A percentile compares a stretch with the other conserved stretches of the same genome.
These are phyloP conservation scores for Solanum chmielewskii DNA, from an alignment of 257 asterid species.

Conservation along the genomic window DNA sequence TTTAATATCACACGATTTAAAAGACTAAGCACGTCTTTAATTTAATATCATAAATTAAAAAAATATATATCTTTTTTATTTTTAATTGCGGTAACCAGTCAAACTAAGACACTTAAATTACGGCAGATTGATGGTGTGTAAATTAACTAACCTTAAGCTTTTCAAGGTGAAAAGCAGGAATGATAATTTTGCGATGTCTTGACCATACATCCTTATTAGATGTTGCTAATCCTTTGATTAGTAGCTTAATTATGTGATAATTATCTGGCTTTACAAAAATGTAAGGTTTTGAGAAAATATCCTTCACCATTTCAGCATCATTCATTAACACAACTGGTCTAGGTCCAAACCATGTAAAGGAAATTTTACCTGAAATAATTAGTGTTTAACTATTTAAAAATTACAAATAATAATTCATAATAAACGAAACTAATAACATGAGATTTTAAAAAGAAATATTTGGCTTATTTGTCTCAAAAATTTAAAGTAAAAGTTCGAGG, in stretches of 20 bases:
- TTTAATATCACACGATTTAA: no score
- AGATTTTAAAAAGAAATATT: no score
- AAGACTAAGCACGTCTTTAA: not conserved
- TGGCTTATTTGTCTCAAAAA: no score
- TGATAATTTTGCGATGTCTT: constrained; percentile 39
- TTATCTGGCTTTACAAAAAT: constrained; percentile 19
- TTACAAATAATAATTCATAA: not conserved
- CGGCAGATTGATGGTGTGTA: not conserved
- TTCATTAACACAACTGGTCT: constrained; percentile 17
- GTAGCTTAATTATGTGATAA: constrained; percentile 11
- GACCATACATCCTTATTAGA: constrained; percentile 36
- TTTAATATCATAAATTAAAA: no score
- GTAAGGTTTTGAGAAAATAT: constrained; percentile 27
- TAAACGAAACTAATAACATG: not conserved
- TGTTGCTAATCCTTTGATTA: constrained; percentile 28
- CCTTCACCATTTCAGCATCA: constrained; percentile 28
- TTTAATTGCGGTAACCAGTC: no score
- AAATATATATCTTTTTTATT: no score
- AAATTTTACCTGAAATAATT: constrained; percentile 25
- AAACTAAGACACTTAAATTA: no score
- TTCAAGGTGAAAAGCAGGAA: constrained; percentile 41
- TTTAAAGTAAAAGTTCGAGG: no score
- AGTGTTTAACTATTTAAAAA: not conserved
- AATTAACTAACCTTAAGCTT: constrained; percentile 26
- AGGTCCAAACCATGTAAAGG: constrained; percentile 36